Evolutionary conservation across 2,329 filamentous ascomycete genomes (phyloP), one percentile per base, ranked within the genome.

Genomic region (Dactylellina drechsleri): DNA sequence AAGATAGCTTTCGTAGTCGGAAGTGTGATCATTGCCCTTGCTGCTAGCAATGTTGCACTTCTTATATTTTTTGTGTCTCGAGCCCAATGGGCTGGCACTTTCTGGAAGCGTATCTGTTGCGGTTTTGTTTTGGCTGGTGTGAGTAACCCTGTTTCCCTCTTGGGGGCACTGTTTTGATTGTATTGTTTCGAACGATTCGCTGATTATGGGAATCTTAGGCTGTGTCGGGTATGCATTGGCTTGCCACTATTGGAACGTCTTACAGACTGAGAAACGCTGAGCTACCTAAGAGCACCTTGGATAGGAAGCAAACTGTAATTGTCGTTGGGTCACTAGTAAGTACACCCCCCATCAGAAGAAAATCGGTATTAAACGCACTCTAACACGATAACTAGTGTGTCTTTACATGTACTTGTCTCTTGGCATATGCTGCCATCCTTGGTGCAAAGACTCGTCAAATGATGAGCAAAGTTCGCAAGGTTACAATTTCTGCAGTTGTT

Each of bases 211-310:
- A 28, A 28, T 12, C 13, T 56, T 49, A 75, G 70, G 70, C 90
- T 47, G 91, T 95, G 1, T 93, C 90, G 8, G 91, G 91, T 0
- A 95, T 96, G 92, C 92, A 96, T 82, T 96, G 92, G 90, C 90
- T 90, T 66, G 92, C 90, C 36, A 86, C 90, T 2, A 85, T 87
- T 10, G 91, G 91, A 15, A 95, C 91, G 2, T 81, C 82, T 7
- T 95, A 93, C 80, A 85, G 85, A 50, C 81, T 92, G 60, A 81
- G 85, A 77, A 80, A 84, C 52, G 80, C 85, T 60, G 83, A 84
- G 57, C 77, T 83, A 36, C 78, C 80, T 13, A 81, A 79, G 49
- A 82, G 83, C 56, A 80, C 84, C 56, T 81, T 87, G 28, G 86
- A 87, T 7, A 84, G 89, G 58, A 88, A 88, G 64, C 86, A 87